These are phyloP conservation scores for Penicillium pulvis DNA, from an alignment of 495 filamentous ascomycete genomes.

Conservation along the genomic window DNA sequence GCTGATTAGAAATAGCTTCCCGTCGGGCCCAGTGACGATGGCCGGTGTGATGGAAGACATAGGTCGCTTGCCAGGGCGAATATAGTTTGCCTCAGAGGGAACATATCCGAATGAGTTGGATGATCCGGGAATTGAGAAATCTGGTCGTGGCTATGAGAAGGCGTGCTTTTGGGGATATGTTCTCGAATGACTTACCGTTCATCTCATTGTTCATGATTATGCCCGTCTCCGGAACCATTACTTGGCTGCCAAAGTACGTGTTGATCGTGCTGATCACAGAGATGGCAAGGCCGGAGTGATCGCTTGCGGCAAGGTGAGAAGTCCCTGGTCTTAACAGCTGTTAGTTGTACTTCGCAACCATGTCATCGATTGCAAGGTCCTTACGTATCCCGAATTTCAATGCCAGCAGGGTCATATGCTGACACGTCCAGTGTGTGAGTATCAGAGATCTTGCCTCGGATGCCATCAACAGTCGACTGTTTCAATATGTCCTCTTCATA, in stretches of 20 bases:
- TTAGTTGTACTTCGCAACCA: background rate
- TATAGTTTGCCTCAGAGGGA: slow-evolving; percentile 78
- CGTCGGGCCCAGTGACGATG: slow-evolving; percentile 70
- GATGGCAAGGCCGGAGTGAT: slow-evolving; percentile 68
- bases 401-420: slow-evolving; percentile 67
- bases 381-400: slow-evolving; percentile 63
- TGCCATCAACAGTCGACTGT: slow-evolving; percentile 52
- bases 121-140: slow-evolving; percentile 75
- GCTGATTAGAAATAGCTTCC: slow-evolving; percentile 66
- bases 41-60: slow-evolving; percentile 77
- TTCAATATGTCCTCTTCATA: slow-evolving; percentile 70
- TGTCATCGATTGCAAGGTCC: slow-evolving; percentile 8
- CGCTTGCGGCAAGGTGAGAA: slow-evolving; percentile 71
- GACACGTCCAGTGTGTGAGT: slow-evolving; percentile 63
- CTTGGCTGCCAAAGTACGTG: slow-evolving; percentile 73
- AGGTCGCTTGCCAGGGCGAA: slow-evolving; percentile 78
- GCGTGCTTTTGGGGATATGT: background rate
- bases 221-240: slow-evolving; percentile 80
- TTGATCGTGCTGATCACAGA: slow-evolving; percentile 83
- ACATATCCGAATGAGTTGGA: slow-evolving; percentile 81
- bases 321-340: slow-evolving; percentile 59
- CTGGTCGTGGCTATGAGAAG: slow-evolving; percentile 19
- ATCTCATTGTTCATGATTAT: slow-evolving; percentile 95
- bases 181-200: slow-evolving; percentile 59
- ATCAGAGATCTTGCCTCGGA: slow-evolving; percentile 71